Evolutionary conservation across 2,329 filamentous ascomycete genomes (phyloP), one percentile per base, ranked within the genome.

Genomic region (Sphaceloma murrayae): DNA sequence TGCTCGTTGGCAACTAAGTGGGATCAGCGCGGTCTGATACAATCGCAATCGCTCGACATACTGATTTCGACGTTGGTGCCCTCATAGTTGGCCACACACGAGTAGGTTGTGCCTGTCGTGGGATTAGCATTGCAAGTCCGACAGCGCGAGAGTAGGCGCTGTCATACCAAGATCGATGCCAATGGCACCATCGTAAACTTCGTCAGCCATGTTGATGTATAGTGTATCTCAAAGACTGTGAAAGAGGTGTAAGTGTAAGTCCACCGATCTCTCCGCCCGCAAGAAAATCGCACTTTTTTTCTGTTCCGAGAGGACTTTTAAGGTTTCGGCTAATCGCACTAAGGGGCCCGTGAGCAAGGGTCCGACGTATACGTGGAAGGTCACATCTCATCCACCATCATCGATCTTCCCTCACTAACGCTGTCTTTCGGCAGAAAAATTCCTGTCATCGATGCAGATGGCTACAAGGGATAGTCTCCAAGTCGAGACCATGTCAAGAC

Each of bases 41-140:
- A 24, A 8, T 13, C 5, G 4, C 26, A 18, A n/a, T 9, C 13
- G 33, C 26, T 46, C 36, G 50, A 29, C 78, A 61, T 73, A 82
- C 78, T 95, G 78, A 98, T 98, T 72, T 98, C 91, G 68, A 96
- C 89, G 81, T 94, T 95, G 77, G 78, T 89, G 68, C 91, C 91
- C 74, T 96, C 91, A 74, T 96, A 98, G 72, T 84, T 93, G 72
- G 91, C 91, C 74, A 96, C 91, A 72, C 91, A 98, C 64, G 91
- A 96, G 80, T 98, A 98, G 70, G 91, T 98, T 60, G 91, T 98
- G 72, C 91, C 89, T 95, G 53, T 43, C 24, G 29, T 48, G 53
- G 52, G 57, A 55, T 56, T 51, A 55, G 58, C 61, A 45, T 34
- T 47, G 22, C 9, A 34, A 22, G 30, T 46, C 26, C 26, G 24